Evolutionary conservation across 1,284 basidiomycete species (phyloP), one percentile per base, ranked within the genome.

Genomic region (Malassezia vespertilionis): DNA sequence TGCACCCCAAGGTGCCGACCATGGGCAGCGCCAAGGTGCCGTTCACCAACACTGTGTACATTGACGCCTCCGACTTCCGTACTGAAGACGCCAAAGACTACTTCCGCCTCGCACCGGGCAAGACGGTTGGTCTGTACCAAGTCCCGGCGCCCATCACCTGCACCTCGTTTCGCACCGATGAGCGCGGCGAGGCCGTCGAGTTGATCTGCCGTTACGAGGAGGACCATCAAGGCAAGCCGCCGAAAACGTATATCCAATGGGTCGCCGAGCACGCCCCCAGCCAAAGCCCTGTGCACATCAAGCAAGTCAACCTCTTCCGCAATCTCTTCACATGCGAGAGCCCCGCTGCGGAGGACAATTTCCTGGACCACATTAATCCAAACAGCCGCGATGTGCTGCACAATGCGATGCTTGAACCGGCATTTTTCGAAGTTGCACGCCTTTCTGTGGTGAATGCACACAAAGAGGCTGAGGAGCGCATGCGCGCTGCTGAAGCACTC

Each of bases 181-280:
- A 70, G 14, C 41, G 44, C n/a, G 64, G 64, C 22, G 74, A 80
- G 40, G 82, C 91, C 8, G 76, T 76, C 4, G 87, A 91, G 72
- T 78, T 99, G 37, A 71, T 83, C 42, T 86, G 83, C 69, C 78
- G 76, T 30, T 75, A 89, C 23, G 88, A 95, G n/a, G 17, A 31
- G n/a, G 55, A 57, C 15, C 67, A 63, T 26, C 71, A 75, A 23
- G 46, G 35, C 32, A 82, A 80, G 72, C 44, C 57, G 40, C 84
- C 89, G 24, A 93, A 95, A 72, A 83, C 89, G 12, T 97, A 83
- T 75, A 88, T 99, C 66, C 93, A 97, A 71, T 99, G 93, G 93
- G 86, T 97, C 14, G 88, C 86, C 33, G 82, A 86, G 58, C 84
- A 90, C 63, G 76, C 79, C 10, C 74, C 81, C 5, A 82, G 82